Percentiles rank a stretch among this genome's conserved stretches.
Conservation (phyloP, 495 filamentous ascomycete species). For the Xylaria cubensis region DNA sequence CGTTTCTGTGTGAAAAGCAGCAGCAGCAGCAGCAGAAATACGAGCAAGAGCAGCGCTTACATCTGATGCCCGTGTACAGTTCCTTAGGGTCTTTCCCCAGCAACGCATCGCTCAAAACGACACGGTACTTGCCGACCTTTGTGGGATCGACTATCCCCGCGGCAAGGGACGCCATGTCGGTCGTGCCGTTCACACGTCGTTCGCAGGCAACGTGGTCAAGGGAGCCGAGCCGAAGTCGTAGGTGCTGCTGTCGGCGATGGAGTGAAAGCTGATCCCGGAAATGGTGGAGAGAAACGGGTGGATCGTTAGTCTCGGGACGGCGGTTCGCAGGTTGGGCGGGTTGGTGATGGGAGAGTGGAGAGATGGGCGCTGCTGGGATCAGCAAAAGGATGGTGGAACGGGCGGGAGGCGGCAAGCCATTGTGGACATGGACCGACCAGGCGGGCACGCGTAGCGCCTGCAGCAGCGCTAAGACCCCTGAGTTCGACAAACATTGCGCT, state of each 20-base stretch:
- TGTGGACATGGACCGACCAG: background rate
- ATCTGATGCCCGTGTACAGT: conserved; percentile 58
- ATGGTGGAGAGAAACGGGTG: conserved; percentile 18
- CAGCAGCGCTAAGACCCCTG: background rate
- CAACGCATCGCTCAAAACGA: conserved; percentile 62
- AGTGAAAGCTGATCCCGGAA: conserved; percentile 9
- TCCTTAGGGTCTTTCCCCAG: conserved; percentile 60
- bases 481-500: background rate
- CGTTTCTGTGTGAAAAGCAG: conserved; percentile 13
- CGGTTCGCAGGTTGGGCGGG: conserved; percentile 19
- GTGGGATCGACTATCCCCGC: conserved; percentile 54
- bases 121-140: conserved; percentile 60
- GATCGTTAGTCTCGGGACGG: conserved; percentile 24
- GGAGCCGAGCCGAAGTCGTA: background rate
- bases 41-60: conserved; percentile 43
- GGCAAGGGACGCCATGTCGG: conserved; percentile 37
- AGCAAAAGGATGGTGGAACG: conserved; percentile 9
- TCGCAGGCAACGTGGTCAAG: background rate
- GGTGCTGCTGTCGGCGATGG: conserved; percentile 4
- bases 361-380: background rate
- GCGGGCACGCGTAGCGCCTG: background rate
- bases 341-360: conserved; percentile 24
- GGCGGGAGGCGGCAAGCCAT: conserved; percentile 3
- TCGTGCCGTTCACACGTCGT: conserved; percentile 22
- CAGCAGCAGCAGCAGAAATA: background rate